Base-by-base conservation (phyloP, 1,284 basidiomycete genomes). In the Coniophora puteana region DNA sequence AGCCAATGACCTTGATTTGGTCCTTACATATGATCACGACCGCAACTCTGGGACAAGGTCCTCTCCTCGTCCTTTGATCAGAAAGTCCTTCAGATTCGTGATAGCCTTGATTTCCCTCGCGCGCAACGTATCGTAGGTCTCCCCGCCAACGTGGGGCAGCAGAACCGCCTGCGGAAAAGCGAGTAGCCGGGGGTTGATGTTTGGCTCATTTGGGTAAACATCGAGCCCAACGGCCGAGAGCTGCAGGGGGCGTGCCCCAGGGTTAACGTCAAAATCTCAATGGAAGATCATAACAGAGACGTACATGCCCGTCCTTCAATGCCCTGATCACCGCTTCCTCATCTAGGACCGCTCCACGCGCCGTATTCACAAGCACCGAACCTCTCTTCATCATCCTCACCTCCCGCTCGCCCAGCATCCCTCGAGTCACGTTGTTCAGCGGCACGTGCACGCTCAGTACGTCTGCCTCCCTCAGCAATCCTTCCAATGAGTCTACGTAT, bases 71-170 rank as follows among this genome's bases (percentile, higher is more conserved):
- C 83, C 83, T 22, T 62, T 69, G 6, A 65, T 70, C 40, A 88
- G 56, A 58, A 72, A 88, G 45, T 84, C 78, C 40, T 65, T 69
- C 36, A 88, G 55, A 58, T 88, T 89, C n/a, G 67, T 69, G 46
- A 88, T 65, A 7, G 83, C 83, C 8, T 82, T 72, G 23, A 86
- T 67, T 65, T 89, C 83, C 83, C 89, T 89, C 65, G 82, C 79
- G 54, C 76, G 75, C 61, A 89, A 84, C 5, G 83, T 75, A 55
- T 91, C 88, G 46, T 74, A 69, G 26, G 80, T 90, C 61, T 87
- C 83, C 2, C 88, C 90, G 35, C 89, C 89, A 79, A 92, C 83
- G 61, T 93, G 91, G 7, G 90, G 90, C 17, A 93, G 74, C 5
- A 93, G 67, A 20, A 84, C 86, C 46, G 88, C 78, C 53, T 89